phyloP scores from a whole-genome alignment of 768 basidiomycete species.

The Kwoniella heveanensis region DNA sequence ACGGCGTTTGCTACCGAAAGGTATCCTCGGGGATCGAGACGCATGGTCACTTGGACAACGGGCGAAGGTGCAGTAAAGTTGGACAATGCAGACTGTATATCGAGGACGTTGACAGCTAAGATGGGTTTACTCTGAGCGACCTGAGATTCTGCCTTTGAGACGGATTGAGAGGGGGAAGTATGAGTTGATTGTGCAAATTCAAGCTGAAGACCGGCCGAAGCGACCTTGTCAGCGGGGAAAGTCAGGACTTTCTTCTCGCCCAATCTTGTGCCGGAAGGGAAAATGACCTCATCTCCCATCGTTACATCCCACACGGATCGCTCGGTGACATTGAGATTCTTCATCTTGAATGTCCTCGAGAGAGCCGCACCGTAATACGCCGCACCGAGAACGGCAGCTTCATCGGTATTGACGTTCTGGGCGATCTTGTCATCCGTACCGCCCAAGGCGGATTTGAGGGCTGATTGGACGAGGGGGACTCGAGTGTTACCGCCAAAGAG shows the following conservation, averaged over 20 bases:
- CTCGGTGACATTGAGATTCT: slow-evolving; percentile 83
- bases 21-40: slow-evolving; percentile 84
- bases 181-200: slow-evolving; percentile 70
- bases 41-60: slow-evolving; percentile 79
- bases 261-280: slow-evolving; percentile 73
- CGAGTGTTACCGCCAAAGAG: slow-evolving; percentile 88
- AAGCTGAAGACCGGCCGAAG: slow-evolving; percentile 62
- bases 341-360: slow-evolving; percentile 90
- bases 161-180: slow-evolving; percentile 18
- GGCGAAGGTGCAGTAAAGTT: slow-evolving; percentile 86
- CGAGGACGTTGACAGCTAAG: slow-evolving; percentile 70
- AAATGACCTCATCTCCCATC: slow-evolving; percentile 58
- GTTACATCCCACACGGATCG: slow-evolving; percentile 73
- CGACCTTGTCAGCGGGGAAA: slow-evolving; percentile 67
- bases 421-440: slow-evolving; percentile 82
- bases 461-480: slow-evolving; percentile 86
- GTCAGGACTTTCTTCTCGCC: slow-evolving; percentile 83
- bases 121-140: slow-evolving; percentile 55
- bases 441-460: slow-evolving; percentile 75
- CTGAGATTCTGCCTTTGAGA: neutral
- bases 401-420: slow-evolving; percentile 93
- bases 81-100: slow-evolving; percentile 72
- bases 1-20: slow-evolving; percentile 77
- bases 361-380: slow-evolving; percentile 87
- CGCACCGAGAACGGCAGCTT: slow-evolving; percentile 90